Conservation (phyloP, 1,284 basidiomycete species). For the Malassezia yamatoensis region DNA sequence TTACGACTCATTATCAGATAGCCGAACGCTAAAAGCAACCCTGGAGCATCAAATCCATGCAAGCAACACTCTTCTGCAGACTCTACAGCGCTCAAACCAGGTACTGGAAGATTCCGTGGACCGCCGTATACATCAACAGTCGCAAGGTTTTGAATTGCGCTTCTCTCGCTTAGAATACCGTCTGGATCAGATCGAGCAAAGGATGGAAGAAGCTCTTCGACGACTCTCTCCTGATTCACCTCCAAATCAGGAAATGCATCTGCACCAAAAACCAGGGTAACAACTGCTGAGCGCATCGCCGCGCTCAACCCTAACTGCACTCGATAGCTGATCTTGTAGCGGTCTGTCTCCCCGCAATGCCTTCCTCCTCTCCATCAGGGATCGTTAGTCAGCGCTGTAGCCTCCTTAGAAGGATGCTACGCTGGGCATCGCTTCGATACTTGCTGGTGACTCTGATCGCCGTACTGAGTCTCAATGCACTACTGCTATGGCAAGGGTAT, state of each 20-base stretch:
- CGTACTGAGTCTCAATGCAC: not conserved
- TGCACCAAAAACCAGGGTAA: too few species aligned
- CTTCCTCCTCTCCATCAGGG: not conserved
- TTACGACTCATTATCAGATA: constrained; percentile 42
- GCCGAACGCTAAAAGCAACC: constrained; percentile 42
- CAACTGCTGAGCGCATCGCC: too few species aligned
- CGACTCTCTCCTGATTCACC: not conserved
- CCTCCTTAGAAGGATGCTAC: not conserved
- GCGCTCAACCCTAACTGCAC: too few species aligned
- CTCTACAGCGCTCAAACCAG: constrained; percentile 35
- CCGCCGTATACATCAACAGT: constrained; percentile 30
- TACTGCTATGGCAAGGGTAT: not conserved
- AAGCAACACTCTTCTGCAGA: constrained; percentile 41
- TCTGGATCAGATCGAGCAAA: constrained; percentile 1
- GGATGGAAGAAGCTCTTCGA: not conserved
- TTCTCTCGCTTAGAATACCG: constrained; percentile 27
- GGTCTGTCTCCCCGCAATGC: too few species aligned
- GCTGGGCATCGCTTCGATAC: not conserved
- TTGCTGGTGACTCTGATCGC: not conserved
- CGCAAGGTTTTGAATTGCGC: constrained; percentile 30
- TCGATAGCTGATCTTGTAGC: too few species aligned
- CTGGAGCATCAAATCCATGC: constrained; percentile 43
- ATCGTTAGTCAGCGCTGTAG: not conserved
- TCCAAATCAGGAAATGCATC: not conserved
- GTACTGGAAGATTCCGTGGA: constrained; percentile 44